phyloP scores from a whole-genome alignment of 768 basidiomycete genomes.

The Kondoa subrosea region DNA sequence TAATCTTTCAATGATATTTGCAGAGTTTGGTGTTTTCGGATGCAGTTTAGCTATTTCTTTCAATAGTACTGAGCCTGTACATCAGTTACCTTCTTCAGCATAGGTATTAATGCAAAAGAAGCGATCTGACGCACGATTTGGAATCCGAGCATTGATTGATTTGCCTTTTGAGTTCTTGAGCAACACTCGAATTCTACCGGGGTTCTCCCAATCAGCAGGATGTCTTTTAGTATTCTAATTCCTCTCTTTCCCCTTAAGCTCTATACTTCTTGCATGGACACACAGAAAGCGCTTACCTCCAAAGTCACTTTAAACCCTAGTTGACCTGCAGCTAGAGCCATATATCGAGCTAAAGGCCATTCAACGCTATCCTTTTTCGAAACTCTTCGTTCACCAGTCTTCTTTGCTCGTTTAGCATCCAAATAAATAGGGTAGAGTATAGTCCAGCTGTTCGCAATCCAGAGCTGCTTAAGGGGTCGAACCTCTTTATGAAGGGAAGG shows the following conservation, averaged over 20 bases:
- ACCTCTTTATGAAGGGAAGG: too few relatives aligned
- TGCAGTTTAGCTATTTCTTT: background rate
- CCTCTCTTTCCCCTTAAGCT: background rate
- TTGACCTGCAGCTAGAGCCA: background rate
- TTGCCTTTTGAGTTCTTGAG: conserved; percentile 5
- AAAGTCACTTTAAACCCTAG: conserved; percentile 2
- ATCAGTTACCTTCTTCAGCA: too few relatives aligned
- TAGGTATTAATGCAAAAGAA: background rate
- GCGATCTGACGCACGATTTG: conserved; percentile 5
- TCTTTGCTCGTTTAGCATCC: conserved; percentile 1
- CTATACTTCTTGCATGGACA: background rate
- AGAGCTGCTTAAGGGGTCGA: too few relatives aligned
- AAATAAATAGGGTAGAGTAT: conserved; percentile 9
- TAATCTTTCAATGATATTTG: background rate
- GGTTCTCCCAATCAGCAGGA: conserved; percentile 11
- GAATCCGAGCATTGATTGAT: background rate
- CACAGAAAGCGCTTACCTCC: background rate
- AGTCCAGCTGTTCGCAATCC: background rate
- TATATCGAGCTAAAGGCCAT: conserved; percentile 4
- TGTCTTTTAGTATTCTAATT: conserved; percentile 2
- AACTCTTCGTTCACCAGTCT: conserved; percentile 3
- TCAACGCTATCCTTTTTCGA: background rate
- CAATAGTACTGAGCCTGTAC: background rate
- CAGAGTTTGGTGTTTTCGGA: background rate
- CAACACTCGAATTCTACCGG: conserved; percentile 3